A percentile compares a stretch with the other conserved stretches of the same genome.
phyloP scores from a whole-genome alignment of 306 rosid genomes.

The Carpinus viminea region DNA sequence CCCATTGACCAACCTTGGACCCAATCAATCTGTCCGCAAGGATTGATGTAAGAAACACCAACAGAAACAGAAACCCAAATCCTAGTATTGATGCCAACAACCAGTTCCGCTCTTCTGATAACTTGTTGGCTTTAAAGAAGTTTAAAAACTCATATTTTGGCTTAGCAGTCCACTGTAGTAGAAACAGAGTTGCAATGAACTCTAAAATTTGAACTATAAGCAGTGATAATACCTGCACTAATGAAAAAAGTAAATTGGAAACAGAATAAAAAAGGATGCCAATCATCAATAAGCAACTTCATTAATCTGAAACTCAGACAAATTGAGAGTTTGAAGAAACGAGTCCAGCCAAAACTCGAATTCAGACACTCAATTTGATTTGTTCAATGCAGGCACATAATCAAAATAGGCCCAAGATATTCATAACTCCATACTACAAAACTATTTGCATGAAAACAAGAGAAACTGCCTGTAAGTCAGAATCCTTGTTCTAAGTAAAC shows the following conservation, averaged over 20 bases:
- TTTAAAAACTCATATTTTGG: slow-evolving; percentile 42
- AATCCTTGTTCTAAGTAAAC: not conserved
- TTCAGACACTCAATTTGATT: not conserved
- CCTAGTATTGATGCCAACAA: slow-evolving; percentile 62
- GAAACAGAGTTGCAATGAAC: slow-evolving; percentile 49
- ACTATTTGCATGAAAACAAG: not conserved
- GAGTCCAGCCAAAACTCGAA: not conserved
- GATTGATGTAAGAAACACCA: slow-evolving; percentile 57
- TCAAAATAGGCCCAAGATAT: not conserved
- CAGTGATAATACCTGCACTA: slow-evolving; percentile 59
- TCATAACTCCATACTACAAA: not conserved
- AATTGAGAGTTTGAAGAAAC: not conserved
- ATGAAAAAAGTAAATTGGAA: not conserved
- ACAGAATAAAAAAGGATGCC: not conserved
- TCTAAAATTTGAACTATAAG: slow-evolving; percentile 64
- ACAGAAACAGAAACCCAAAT: slow-evolving; percentile 56
- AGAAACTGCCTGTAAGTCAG: not conserved
- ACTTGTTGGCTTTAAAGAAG: slow-evolving; percentile 42
- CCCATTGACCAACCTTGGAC: slow-evolving; percentile 55
- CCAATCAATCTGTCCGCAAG: slow-evolving; percentile 47
- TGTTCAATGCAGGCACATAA: not conserved
- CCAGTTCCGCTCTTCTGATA: slow-evolving; percentile 56
- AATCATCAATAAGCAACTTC: not conserved
- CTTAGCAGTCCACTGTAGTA: slow-evolving; percentile 65
- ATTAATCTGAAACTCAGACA: not conserved